Evolutionary conservation across 805 yeast species (phyloP).

Genomic region (Metschnikowia sp.): DNA sequence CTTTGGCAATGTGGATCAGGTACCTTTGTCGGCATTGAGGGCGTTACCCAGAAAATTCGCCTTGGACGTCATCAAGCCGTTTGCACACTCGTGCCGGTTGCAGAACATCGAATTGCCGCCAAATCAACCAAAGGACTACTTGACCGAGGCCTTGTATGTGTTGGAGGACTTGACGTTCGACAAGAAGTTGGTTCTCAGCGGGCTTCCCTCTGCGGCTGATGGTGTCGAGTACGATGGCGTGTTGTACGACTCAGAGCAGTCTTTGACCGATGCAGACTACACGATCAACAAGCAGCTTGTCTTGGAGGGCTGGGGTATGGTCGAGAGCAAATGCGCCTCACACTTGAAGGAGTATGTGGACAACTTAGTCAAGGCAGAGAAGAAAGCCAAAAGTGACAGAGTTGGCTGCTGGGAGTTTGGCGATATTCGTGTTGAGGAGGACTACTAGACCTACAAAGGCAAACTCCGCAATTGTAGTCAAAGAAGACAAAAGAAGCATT

Average conservation of each 20-base stretch:
- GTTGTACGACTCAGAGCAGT: constrained; percentile 54
- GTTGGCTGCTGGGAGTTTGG: constrained; percentile 76
- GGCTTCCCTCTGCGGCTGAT: constrained; percentile 36
- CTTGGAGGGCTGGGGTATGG: constrained; percentile 57
- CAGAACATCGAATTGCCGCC: constrained; percentile 60
- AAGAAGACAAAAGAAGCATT: too few species aligned
- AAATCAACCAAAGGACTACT: constrained; percentile 49
- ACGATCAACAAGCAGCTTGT: constrained; percentile 61
- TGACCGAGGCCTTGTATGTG: constrained; percentile 49
- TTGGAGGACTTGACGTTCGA: constrained; percentile 53
- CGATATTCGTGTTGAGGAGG: constrained; percentile 61
- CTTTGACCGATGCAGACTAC: constrained; percentile 50
- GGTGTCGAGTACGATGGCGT: constrained; percentile 49
- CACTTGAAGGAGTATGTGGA: constrained; percentile 35
- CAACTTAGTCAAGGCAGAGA: constrained; percentile 42
- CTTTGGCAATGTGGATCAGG: constrained; percentile 53
- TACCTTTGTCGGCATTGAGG: constrained; percentile 44
- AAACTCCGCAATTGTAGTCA: too few species aligned
- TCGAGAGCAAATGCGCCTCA: constrained; percentile 31
- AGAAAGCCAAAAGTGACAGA: constrained; percentile 46
- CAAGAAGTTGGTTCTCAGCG: constrained; percentile 53
- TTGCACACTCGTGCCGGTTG: constrained; percentile 54
- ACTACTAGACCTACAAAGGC: constrained; percentile 4
- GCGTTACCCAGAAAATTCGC: constrained; percentile 51
- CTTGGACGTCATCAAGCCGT: constrained; percentile 40